Conservation (phyloP, 2,329 filamentous ascomycete species). For the Leptographium wingfieldii region DNA sequence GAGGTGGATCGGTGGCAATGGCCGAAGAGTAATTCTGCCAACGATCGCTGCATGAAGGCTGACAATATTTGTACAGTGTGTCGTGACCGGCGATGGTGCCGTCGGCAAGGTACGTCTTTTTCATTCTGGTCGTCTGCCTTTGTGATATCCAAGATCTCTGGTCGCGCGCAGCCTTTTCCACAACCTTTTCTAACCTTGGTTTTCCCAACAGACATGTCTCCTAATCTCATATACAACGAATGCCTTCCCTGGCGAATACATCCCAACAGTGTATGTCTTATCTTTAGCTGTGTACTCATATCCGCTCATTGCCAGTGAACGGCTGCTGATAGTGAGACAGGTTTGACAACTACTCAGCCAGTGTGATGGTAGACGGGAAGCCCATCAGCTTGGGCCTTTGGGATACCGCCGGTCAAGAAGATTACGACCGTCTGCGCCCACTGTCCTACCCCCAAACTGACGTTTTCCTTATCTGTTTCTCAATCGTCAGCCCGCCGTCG, state of each 20-base stretch:
- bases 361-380: slow-evolving; percentile 97
- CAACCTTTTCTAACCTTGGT: background rate
- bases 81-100: slow-evolving; percentile 97
- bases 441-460: slow-evolving; percentile 98
- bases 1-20: background rate
- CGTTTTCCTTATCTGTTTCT: slow-evolving; percentile 97
- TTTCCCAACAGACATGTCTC: slow-evolving; percentile 66
- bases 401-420: slow-evolving; percentile 98
- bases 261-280: slow-evolving; percentile 77
- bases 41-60: background rate
- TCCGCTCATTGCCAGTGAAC: background rate
- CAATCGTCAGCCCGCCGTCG: slow-evolving; percentile 91
- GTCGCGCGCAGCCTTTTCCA: background rate
- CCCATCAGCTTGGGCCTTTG: slow-evolving; percentile 92
- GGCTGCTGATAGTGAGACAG: slow-evolving; percentile 28
- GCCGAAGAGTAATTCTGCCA: background rate
- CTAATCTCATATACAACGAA: slow-evolving; percentile 99
- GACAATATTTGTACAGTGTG: slow-evolving; percentile 50
- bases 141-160: background rate
- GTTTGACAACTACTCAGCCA: slow-evolving; percentile 98
- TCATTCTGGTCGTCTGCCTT: background rate
- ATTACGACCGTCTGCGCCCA: slow-evolving; percentile 90
- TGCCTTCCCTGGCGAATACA: slow-evolving; percentile 99
- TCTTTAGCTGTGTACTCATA: background rate
- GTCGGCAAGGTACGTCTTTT: slow-evolving; percentile 73